These are phyloP conservation scores for Lachnellula suecica DNA, from an alignment of 2,329 filamentous ascomycete species.

Conservation along the genomic window DNA sequence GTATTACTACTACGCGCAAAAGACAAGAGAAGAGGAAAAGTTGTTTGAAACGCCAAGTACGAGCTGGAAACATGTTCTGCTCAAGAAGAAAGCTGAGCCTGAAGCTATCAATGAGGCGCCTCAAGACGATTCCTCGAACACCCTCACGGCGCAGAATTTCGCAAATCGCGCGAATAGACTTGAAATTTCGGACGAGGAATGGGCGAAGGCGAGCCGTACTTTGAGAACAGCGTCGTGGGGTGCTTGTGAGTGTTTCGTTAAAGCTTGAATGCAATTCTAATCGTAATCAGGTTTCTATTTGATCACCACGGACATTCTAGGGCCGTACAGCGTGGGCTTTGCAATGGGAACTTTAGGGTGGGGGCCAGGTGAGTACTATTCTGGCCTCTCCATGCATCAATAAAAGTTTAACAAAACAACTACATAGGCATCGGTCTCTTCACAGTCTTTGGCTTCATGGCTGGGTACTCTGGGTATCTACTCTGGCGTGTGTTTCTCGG, in stretches of 20 bases:
- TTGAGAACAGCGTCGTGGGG: constrained; percentile 46
- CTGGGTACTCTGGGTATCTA: constrained; percentile 24
- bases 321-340: constrained; percentile 34
- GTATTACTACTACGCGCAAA: constrained; percentile 35
- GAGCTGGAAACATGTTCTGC: not conserved
- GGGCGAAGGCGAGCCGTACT: constrained; percentile 45
- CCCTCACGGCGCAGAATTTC: not conserved
- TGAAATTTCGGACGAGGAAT: constrained; percentile 40
- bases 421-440: constrained; percentile 24
- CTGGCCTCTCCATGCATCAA: too few relatives aligned
- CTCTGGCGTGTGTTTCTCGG: constrained; percentile 21
- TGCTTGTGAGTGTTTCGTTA: constrained; percentile 27
- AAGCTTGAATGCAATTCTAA: too few relatives aligned
- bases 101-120: not conserved
- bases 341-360: constrained; percentile 20
- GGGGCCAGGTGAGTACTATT: constrained; percentile 16
- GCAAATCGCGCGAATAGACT: not conserved
- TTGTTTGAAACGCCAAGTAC: not conserved
- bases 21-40: constrained; percentile 35
- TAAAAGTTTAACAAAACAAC: too few relatives aligned
- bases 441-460: constrained; percentile 23
- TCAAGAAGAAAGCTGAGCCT: not conserved
- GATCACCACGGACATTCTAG: constrained; percentile 27
- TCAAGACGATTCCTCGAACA: too few relatives aligned
- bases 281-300: constrained; percentile 41